Evolutionary conservation across 2,329 filamentous ascomycete species (phyloP), one percentile per base, ranked within the genome.

Genomic region (Nannizzia gypsea): DNA sequence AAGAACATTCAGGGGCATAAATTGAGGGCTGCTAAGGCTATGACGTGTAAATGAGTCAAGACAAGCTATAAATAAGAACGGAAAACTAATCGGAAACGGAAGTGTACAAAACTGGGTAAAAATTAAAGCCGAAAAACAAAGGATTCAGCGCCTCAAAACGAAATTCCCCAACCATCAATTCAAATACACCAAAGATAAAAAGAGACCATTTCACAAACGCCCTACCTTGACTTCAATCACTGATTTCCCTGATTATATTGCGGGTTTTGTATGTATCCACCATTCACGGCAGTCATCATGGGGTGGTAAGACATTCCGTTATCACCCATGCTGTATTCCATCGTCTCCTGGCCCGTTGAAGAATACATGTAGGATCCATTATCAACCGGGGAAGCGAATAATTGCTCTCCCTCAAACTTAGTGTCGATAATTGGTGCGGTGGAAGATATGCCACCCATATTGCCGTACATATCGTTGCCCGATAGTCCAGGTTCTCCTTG

Each of bases 311-410:
- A 13, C 52, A 55, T 55, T 26, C 28, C 52, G 8, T 17, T 26
- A 55, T 20, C 34, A 15, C 17, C 36, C 38, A 31, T 24, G 34
- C 13, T 28, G 22, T 56, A 56, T 24, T 31, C 38, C 17, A 56
- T 40, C 2, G 13, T 6, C 34, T 24, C 34, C 22, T 38, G 31
- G 28, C 17, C 31, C 6, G 26, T 22, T 17, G 26, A 11, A 11
- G 54, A 17, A 24, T 56, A 56, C 34, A 56, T 56, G 11, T 40
- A 56, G 31, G 31, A 11, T 24, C 31, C 42, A 26, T 58, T 58
- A 48, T 58, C 56, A 3, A 58, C 42, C 22, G 56, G 56, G 28
- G 56, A 58, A 24, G 56, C 40, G 20, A 46, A 58, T 2, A 58
- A 22, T 42, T 13, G 56, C 17, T 48, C 38, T 11, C 42, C 56